Base-by-base conservation (phyloP, 1,284 basidiomycete species). In the Blastosporella zonata region DNA sequence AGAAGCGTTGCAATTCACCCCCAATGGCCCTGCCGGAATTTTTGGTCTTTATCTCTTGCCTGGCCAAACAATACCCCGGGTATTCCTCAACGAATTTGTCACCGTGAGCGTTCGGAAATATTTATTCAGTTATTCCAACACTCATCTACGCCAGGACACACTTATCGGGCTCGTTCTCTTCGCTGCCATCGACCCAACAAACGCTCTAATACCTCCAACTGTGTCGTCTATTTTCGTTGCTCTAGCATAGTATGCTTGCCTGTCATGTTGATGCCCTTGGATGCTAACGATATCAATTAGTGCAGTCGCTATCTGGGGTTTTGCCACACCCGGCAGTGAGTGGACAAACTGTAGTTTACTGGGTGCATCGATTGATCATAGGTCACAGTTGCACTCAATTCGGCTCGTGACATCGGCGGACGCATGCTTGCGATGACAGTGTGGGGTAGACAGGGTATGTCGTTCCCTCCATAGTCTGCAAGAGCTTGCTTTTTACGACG, bases 321-420 rank as follows among this genome's bases (percentile, higher is more conserved):
- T 69, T 59, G 70, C 78, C 3, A 70, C 74, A 2, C 71, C 74
- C 18, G 75, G 74, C 41, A 59, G 82, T 80, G 60, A 62, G 70
- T 33, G 6, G n/a, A 13, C 3, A n/a, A 20, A 18, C n/a, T 34
- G 9, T 12, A 31, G 3, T 9, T 34, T 2, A 38, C n/a, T 9
- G 2, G n/a, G 41, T 13, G 27, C 3, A 43, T 8, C 9, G 22
- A 13, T 12, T 34, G 10, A 46, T 28, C 29, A 46, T 28, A 21
- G 40, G 23, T 45, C 4, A 9, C 48, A 81, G 78, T 87, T 50
- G 75, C 82, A 10, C 69, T 82, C 18, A 87, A 87, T 61, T 66
- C 81, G 1, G 84, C 84, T 25, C 80, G 84, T 56, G 85, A 87
- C 59, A 36, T 87, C 39, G 84, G 84, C n/a, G 81, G 73, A 2